phyloP scores from a whole-genome alignment of 2,329 filamentous ascomycete genomes.

The Ascochyta fabae region DNA sequence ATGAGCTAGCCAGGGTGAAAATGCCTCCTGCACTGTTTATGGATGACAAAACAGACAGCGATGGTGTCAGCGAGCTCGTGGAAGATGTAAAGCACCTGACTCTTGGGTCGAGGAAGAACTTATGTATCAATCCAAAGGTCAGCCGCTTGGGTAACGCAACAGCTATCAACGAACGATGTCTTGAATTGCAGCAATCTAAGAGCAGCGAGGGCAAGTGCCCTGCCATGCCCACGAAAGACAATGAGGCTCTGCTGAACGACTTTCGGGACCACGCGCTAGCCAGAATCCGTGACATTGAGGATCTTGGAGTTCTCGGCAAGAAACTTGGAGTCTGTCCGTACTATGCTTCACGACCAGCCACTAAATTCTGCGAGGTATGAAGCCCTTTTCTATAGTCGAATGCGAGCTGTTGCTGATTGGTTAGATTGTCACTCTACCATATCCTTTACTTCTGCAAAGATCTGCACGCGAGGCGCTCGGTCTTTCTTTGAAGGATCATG shows the following conservation, averaged over 20 bases:
- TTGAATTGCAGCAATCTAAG: constrained; percentile 82
- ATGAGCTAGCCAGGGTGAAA: constrained; percentile 78
- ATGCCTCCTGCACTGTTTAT: constrained; percentile 72
- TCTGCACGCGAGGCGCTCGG: constrained; percentile 86
- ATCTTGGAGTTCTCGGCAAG: constrained; percentile 79
- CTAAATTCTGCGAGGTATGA: constrained; percentile 75
- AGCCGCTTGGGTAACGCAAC: constrained; percentile 70
- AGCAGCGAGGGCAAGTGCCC: constrained; percentile 70
- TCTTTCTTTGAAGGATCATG: constrained; percentile 82
- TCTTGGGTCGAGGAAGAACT: constrained; percentile 82
- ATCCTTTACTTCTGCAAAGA: constrained; percentile 86
- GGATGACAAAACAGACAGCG: constrained; percentile 20
- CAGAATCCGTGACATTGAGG: constrained; percentile 90
- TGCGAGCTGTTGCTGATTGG: constrained; percentile 15
- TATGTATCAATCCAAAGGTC: constrained; percentile 89
- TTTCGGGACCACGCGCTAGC: constrained; percentile 88
- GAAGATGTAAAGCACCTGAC: constrained; percentile 81
- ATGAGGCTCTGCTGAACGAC: constrained; percentile 71
- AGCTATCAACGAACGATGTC: constrained; percentile 91
- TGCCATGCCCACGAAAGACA: constrained; percentile 80
- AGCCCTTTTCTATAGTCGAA: background rate
- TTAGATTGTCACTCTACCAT: constrained; percentile 86
- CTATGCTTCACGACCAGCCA: constrained; percentile 86
- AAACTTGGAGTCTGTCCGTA: constrained; percentile 88
- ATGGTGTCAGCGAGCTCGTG: constrained; percentile 41